Conservation (phyloP, 495 filamentous ascomycete genomes). For the Hamigera avellanea region DNA sequence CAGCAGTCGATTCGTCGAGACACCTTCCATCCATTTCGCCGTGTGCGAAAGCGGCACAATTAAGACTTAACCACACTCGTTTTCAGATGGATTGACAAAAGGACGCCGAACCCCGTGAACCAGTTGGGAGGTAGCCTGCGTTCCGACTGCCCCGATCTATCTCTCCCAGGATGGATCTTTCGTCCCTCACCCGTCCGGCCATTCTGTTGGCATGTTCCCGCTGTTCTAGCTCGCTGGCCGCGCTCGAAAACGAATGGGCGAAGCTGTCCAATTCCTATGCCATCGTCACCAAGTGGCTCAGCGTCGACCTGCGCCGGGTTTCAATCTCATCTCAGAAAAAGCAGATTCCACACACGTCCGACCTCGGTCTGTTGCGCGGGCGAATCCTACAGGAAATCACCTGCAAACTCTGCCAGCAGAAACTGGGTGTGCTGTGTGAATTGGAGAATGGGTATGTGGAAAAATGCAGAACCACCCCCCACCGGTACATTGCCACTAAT, state of each 20-base stretch:
- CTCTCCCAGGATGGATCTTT: slow-evolving; percentile 23
- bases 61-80: too few relatives aligned
- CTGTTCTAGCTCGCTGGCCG: slow-evolving; percentile 36
- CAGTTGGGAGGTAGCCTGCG: too few relatives aligned
- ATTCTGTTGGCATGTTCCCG: slow-evolving; percentile 31
- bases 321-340: slow-evolving; percentile 29
- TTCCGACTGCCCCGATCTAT: too few relatives aligned
- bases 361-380: slow-evolving; percentile 27
- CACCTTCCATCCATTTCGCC: too few relatives aligned
- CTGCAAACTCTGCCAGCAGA: slow-evolving; percentile 36
- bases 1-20: slow-evolving; percentile 14
- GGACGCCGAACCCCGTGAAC: too few relatives aligned
- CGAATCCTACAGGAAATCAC: slow-evolving; percentile 30
- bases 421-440: slow-evolving; percentile 25
- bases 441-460: slow-evolving; percentile 30
- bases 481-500: background rate
- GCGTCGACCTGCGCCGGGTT: slow-evolving; percentile 32
- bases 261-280: slow-evolving; percentile 32
- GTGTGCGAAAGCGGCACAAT: too few relatives aligned
- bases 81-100: too few relatives aligned
- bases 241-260: slow-evolving; percentile 37
- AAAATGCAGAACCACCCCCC: too few relatives aligned
- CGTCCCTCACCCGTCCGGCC: slow-evolving; percentile 26
- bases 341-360: slow-evolving; percentile 30
- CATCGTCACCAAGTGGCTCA: slow-evolving; percentile 31